phyloP scores from a whole-genome alignment of 75 land plant species.

The Gnetum montanum region DNA sequence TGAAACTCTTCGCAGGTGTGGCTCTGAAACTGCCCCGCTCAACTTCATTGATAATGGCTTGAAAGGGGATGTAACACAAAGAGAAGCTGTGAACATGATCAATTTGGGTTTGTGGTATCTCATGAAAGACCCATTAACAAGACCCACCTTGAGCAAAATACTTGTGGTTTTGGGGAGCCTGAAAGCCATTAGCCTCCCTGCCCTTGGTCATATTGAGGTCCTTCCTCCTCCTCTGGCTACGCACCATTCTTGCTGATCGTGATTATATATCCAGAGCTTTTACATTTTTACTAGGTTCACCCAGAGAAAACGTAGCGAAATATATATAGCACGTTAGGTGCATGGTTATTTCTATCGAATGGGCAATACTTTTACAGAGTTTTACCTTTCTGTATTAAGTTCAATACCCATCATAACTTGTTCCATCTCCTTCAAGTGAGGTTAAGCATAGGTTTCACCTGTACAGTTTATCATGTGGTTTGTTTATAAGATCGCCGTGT shows the following conservation, averaged over 20 bases:
- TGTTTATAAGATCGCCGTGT: too few species aligned
- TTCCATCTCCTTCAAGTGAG: too few species aligned
- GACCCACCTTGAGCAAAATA: conserved; percentile 3
- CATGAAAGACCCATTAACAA: conserved; percentile 2
- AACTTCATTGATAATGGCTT: conserved; percentile 4
- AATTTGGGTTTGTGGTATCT: conserved; percentile 4
- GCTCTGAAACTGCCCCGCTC: neutral
- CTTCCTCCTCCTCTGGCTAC: conserved; percentile 7
- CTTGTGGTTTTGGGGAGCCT: conserved; percentile 3
- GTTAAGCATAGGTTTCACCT: too few species aligned
- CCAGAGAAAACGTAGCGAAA: too few species aligned
- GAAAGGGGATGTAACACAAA: neutral
- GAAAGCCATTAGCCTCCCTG: neutral
- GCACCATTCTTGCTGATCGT: conserved; percentile 6
- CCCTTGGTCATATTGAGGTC: conserved; percentile 2
- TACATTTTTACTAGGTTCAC: too few species aligned
- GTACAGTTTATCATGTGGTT: too few species aligned
- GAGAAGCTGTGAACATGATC: conserved; percentile 4
- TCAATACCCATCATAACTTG: too few species aligned
- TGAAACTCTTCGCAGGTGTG: conserved; percentile 3
- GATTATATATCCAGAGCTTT: too few species aligned
- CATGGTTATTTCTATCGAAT: too few species aligned
- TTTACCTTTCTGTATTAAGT: too few species aligned
- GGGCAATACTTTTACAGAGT: too few species aligned
- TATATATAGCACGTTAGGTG: too few species aligned